phyloP scores from a whole-genome alignment of 1,284 basidiomycete genomes.

The Agroathelia rolfsii region DNA sequence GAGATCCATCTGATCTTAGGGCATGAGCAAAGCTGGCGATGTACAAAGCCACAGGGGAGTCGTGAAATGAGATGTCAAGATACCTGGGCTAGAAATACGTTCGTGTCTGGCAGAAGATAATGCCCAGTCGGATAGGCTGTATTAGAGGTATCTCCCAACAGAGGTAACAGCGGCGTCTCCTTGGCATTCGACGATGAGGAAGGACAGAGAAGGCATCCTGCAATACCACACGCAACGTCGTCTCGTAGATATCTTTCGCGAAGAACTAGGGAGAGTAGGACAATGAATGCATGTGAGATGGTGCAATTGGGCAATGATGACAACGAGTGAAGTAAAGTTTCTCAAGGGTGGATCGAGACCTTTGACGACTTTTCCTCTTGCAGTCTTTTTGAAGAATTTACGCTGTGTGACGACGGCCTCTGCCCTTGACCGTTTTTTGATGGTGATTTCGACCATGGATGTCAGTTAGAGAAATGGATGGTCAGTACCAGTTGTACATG shows the following conservation, averaged over 20 bases:
- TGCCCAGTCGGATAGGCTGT: slow-evolving; percentile 55
- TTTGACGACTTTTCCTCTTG: slow-evolving; percentile 88
- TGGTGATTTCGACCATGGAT: slow-evolving; percentile 64
- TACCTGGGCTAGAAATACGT: slow-evolving; percentile 88
- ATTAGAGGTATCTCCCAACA: slow-evolving; percentile 41
- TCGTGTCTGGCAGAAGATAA: slow-evolving; percentile 90
- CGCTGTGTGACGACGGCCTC: slow-evolving; percentile 75
- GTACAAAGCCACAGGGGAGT: slow-evolving; percentile 1
- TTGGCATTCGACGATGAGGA: slow-evolving; percentile 24
- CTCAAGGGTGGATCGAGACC: slow-evolving; percentile 44
- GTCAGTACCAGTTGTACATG: background rate
- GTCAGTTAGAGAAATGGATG: too few relatives aligned
- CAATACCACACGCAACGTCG: slow-evolving; percentile 87
- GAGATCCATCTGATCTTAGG: slow-evolving; percentile 77
- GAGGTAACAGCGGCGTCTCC: slow-evolving; percentile 30
- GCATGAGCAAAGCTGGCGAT: too few relatives aligned
- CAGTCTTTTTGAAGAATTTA: slow-evolving; percentile 94
- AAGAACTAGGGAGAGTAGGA: slow-evolving; percentile 48
- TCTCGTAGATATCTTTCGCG: slow-evolving; percentile 91
- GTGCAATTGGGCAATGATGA: slow-evolving; percentile 4
- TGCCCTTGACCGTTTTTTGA: slow-evolving; percentile 62
- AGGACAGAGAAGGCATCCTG: slow-evolving; percentile 56
- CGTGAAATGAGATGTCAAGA: slow-evolving; percentile 14
- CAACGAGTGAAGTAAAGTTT: background rate
- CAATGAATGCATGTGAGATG: slow-evolving; percentile 15